A percentile compares a stretch with the other conserved stretches of the same genome.
Conservation (phyloP, 805 yeast species). For the Tetrapisispora pingtungensis region DNA sequence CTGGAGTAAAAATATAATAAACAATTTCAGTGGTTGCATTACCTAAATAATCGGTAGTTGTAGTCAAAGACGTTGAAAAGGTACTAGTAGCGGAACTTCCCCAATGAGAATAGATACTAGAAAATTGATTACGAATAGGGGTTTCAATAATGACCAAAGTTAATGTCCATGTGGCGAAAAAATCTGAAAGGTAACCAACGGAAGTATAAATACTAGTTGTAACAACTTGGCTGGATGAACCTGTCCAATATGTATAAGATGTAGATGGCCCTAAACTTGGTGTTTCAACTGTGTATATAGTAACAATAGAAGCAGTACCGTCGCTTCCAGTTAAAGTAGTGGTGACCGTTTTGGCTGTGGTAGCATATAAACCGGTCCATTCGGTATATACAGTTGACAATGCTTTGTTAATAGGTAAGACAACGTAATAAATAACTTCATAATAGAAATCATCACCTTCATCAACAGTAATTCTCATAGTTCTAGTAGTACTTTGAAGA, state of each 20-base stretch:
- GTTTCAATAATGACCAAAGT: neutral
- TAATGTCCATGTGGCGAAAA: neutral
- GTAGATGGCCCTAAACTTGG: neutral
- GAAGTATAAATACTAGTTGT: neutral
- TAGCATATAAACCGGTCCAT: neutral
- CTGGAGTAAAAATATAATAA: neutral
- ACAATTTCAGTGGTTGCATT: neutral
- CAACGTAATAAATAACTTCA: neutral
- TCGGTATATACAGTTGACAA: neutral
- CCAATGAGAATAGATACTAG: neutral
- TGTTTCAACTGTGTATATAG: neutral
- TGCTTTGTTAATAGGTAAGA: neutral
- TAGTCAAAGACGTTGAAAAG: constrained; percentile 3
- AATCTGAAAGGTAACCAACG: neutral
- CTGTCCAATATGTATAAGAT: neutral
- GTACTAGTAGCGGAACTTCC: neutral
- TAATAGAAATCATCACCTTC: neutral
- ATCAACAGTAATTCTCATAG: neutral
- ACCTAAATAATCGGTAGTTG: constrained; percentile 6
- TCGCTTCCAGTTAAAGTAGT: neutral
- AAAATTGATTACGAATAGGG: neutral
- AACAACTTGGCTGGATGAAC: neutral
- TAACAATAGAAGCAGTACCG: neutral
- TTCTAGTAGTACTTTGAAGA: neutral
- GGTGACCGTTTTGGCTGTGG: neutral